These are phyloP conservation scores for Endocalyx cinctus DNA, from an alignment of 2,329 filamentous ascomycete genomes.

Conservation along the genomic window DNA sequence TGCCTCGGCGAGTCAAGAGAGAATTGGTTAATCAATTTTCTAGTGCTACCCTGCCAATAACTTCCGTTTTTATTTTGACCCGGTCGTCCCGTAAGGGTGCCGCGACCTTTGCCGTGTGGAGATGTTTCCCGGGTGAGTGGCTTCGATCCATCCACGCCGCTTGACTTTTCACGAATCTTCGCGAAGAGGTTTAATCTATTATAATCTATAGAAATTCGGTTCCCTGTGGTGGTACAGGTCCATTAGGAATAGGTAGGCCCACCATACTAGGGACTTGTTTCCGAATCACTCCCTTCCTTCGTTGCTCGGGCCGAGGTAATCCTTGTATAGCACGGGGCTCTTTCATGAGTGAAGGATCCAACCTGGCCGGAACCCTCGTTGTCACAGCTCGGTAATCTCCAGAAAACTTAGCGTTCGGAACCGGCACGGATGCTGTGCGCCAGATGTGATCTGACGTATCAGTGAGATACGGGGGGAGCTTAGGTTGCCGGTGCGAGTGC, in stretches of 20 bases:
- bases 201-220: too few relatives aligned
- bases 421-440: constrained; percentile 61
- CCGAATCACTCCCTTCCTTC: constrained; percentile 44
- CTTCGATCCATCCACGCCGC: too few relatives aligned
- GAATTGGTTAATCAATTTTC: too few relatives aligned
- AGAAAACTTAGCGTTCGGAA: constrained; percentile 57
- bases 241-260: constrained; percentile 20
- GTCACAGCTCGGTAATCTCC: constrained; percentile 58
- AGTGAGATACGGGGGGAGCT: constrained; percentile 57
- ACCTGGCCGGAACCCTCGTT: constrained; percentile 69
- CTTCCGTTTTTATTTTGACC: too few relatives aligned
- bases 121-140: too few relatives aligned
- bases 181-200: too few relatives aligned
- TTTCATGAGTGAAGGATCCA: constrained; percentile 85
- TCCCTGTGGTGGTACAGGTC: too few relatives aligned
- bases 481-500: constrained; percentile 31
- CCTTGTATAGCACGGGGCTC: constrained; percentile 88
- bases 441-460: constrained; percentile 77
- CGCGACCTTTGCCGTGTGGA: too few relatives aligned
- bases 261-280: constrained; percentile 49
- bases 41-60: too few relatives aligned
- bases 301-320: constrained; percentile 60
- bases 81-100: too few relatives aligned
- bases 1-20: too few relatives aligned
- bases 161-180: too few relatives aligned